phyloP scores from a whole-genome alignment of 1,139 yeast species.

The Pichia norvegensis region DNA sequence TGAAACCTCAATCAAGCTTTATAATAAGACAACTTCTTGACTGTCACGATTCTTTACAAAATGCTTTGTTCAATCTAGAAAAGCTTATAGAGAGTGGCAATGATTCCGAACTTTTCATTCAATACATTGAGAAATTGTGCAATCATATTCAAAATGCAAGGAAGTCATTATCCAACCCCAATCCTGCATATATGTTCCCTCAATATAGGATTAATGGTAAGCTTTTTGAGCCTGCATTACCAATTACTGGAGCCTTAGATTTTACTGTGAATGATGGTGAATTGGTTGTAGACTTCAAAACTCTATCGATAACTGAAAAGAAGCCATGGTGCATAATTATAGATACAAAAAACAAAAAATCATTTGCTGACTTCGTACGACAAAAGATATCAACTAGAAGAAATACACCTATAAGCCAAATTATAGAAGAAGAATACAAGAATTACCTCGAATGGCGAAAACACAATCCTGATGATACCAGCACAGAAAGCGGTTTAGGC shows the following conservation, averaged over 20 bases:
- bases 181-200: slow-evolving; percentile 26
- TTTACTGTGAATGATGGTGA: slow-evolving; percentile 27
- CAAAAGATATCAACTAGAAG: slow-evolving; percentile 26
- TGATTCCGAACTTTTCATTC: slow-evolving; percentile 15
- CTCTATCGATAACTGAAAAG: slow-evolving; percentile 20
- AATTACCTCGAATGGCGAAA: slow-evolving; percentile 23
- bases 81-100: slow-evolving; percentile 18
- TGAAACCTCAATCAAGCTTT: slow-evolving; percentile 18
- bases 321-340: slow-evolving; percentile 29
- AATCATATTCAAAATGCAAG: slow-evolving; percentile 24
- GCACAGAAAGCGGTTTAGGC: slow-evolving; percentile 5
- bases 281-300: slow-evolving; percentile 26
- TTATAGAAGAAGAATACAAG: slow-evolving; percentile 26
- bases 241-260: slow-evolving; percentile 24
- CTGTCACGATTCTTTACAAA: slow-evolving; percentile 28
- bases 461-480: slow-evolving; percentile 4
- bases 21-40: slow-evolving; percentile 27
- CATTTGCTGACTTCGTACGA: slow-evolving; percentile 28
- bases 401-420: slow-evolving; percentile 22
- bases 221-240: slow-evolving; percentile 24
- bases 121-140: slow-evolving; percentile 20
- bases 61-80: slow-evolving; percentile 23
- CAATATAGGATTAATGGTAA: slow-evolving; percentile 18
- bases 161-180: slow-evolving; percentile 22
- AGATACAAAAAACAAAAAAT: slow-evolving; percentile 17